Percentiles rank a stretch among this genome's conserved stretches.
Conservation (phyloP, 306 rosid species). For the Dalbergia cultrata region DNA sequence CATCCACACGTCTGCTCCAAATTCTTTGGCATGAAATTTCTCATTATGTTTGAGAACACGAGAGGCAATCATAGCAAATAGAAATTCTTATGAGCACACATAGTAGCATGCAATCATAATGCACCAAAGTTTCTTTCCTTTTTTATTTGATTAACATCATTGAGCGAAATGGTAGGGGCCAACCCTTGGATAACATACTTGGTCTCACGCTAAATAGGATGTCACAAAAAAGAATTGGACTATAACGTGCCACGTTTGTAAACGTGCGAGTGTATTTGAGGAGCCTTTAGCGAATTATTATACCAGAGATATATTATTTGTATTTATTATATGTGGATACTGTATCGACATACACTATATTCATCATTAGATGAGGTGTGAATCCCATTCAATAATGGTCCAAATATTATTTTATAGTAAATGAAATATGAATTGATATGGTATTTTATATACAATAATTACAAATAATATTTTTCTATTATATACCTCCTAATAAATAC, state of each 20-base stretch:
- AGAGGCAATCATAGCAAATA: conserved; percentile 22
- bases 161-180: conserved; percentile 3
- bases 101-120: conserved; percentile 25
- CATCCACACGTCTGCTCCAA: conserved; percentile 32
- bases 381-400: no score
- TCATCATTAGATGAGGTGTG: no score
- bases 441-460: no score
- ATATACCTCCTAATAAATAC: neutral
- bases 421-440: no score
- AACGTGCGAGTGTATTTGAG: conserved; percentile 16
- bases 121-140: neutral
- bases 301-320: no score
- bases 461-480: no score
- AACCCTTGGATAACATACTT: neutral
- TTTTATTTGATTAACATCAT: neutral
- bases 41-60: conserved; percentile 40
- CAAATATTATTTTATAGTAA: no score
- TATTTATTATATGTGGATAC: no score
- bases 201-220: neutral
- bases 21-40: conserved; percentile 38
- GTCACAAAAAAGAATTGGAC: conserved; percentile 23
- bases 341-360: no score
- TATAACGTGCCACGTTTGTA: conserved; percentile 12
- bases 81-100: neutral
- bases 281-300: neutral